Conservation (phyloP, 129 eudicot genomes). For the Flaveria brownii region DNA sequence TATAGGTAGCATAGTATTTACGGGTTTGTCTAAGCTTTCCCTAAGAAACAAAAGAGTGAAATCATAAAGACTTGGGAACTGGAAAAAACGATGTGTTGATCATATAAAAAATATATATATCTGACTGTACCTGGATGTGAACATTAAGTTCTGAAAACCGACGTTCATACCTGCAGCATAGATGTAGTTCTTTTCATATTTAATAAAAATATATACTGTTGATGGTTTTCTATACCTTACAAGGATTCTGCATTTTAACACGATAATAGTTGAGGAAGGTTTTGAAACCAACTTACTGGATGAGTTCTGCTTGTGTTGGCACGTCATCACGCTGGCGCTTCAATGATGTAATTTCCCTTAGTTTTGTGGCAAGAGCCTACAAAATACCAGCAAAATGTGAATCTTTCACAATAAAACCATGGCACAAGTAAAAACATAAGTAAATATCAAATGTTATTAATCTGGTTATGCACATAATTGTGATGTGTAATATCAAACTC, state of each 20-base stretch:
- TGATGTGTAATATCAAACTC: not conserved
- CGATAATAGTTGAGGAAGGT: not conserved
- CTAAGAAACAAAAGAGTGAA: conserved; percentile 33
- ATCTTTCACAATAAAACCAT: not conserved
- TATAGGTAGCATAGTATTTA: conserved; percentile 68
- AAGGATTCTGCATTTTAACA: conserved; percentile 3
- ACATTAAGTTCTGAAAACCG: conserved; percentile 73
- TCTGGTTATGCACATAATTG: not conserved
- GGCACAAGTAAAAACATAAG: conserved; percentile 5
- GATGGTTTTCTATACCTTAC: not conserved
- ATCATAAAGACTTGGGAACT: not conserved
- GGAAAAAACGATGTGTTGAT: not conserved
- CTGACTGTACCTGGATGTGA: conserved; percentile 57
- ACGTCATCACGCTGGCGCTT: conserved; percentile 67
- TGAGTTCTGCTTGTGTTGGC: conserved; percentile 70
- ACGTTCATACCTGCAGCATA: conserved; percentile 64
- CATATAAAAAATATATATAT: not conserved
- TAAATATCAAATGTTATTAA: not conserved
- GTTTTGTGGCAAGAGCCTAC: conserved; percentile 58
- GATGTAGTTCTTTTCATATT: conserved; percentile 1
- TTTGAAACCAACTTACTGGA: conserved; percentile 51
- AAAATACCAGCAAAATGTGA: conserved; percentile 18
- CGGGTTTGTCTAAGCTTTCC: conserved; percentile 70
- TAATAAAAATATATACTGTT: conserved; percentile 3
- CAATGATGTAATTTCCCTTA: conserved; percentile 51